Percentiles rank a stretch among this genome's conserved stretches.
phyloP scores from a whole-genome alignment of 192 early-diverging fungal species.

The Chytriomyces hyalinus region DNA sequence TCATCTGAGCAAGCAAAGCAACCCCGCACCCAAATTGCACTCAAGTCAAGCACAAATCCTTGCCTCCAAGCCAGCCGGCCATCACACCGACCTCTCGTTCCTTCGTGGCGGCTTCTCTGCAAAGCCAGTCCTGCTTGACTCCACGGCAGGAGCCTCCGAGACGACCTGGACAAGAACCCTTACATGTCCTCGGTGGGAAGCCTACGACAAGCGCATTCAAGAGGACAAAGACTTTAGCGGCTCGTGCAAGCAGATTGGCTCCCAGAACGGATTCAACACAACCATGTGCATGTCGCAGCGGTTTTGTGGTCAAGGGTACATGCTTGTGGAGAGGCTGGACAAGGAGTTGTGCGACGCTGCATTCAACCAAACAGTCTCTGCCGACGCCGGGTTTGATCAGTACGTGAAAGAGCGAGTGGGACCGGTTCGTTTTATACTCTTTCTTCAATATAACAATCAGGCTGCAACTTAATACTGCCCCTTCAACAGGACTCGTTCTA shows the following conservation, averaged over 20 bases:
- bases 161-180: too few species aligned
- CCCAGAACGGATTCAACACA: neutral
- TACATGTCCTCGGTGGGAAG: conserved; percentile 3
- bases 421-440: neutral
- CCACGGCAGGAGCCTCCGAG: too few species aligned
- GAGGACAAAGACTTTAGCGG: conserved; percentile 7
- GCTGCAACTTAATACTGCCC: neutral
- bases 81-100: too few species aligned
- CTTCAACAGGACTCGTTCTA: conserved; percentile 25
- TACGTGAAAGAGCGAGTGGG: conserved; percentile 1
- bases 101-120: too few species aligned
- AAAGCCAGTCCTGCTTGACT: too few species aligned
- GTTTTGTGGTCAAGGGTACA: conserved; percentile 32
- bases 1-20: too few species aligned
- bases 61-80: too few species aligned
- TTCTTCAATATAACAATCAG: too few species aligned
- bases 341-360: neutral
- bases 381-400: neutral
- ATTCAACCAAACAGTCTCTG: neutral
- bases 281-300: neutral
- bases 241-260: neutral
- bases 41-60: too few species aligned
- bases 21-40: too few species aligned
- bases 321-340: neutral
- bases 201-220: conserved; percentile 17